Conservation (phyloP, 2,329 filamentous ascomycete genomes). For the Colletotrichum costaricense region DNA sequence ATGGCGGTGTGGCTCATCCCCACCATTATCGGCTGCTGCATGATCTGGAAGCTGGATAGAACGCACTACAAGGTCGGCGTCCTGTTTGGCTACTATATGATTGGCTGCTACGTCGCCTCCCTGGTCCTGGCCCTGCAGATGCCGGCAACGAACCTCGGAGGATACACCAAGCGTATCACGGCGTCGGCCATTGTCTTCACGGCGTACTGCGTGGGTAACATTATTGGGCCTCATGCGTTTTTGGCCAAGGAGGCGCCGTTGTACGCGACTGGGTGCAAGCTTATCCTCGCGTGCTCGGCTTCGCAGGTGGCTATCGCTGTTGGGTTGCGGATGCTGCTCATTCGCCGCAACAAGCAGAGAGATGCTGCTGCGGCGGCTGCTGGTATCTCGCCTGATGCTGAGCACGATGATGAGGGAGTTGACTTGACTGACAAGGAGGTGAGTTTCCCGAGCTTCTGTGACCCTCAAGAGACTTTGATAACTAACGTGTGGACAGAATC, state of each 20-base stretch:
- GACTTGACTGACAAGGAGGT: conserved; percentile 54
- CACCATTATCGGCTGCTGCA: conserved; percentile 58
- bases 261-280: conserved; percentile 63
- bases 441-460: conserved; percentile 15
- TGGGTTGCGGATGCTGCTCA: conserved; percentile 47
- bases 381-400: conserved; percentile 19
- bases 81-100: conserved; percentile 63
- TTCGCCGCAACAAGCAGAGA: conserved; percentile 50
- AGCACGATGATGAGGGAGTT: conserved; percentile 42
- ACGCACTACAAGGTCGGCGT: conserved; percentile 56
- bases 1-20: conserved; percentile 64
- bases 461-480: background rate
- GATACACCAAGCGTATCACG: conserved; percentile 60
- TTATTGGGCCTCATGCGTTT: conserved; percentile 60
- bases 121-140: conserved; percentile 65
- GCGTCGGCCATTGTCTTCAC: conserved; percentile 58
- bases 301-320: conserved; percentile 53
- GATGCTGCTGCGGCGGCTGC: conserved; percentile 44
- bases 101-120: conserved; percentile 59
- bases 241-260: conserved; percentile 55
- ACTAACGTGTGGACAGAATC: conserved; percentile 38
- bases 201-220: conserved; percentile 58
- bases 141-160: conserved; percentile 59
- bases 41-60: conserved; percentile 62
- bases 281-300: conserved; percentile 59